These are phyloP conservation scores for Chalciporus pseudorubinellus DNA, from an alignment of 768 basidiomycete genomes.

Conservation along the genomic window DNA sequence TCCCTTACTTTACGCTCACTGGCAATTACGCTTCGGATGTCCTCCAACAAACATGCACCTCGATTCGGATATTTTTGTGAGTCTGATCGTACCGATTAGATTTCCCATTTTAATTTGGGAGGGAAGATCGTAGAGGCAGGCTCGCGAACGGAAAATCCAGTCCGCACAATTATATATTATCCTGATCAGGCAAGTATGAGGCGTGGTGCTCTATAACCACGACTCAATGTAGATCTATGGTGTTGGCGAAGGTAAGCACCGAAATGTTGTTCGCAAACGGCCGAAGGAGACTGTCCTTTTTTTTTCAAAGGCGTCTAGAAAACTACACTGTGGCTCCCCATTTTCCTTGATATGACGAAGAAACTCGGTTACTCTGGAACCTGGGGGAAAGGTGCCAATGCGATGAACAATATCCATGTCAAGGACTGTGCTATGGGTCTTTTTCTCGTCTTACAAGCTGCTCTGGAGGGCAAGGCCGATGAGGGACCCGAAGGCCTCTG, in stretches of 20 bases:
- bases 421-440: conserved; percentile 38
- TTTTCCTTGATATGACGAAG: conserved; percentile 35
- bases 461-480: conserved; percentile 40
- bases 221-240: conserved; percentile 39
- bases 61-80: conserved; percentile 32
- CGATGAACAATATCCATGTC: conserved; percentile 40
- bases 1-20: not conserved
- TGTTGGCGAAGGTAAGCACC: conserved; percentile 35
- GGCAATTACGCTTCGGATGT: conserved; percentile 21
- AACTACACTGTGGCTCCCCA: conserved; percentile 36
- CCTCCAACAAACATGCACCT: conserved; percentile 32
- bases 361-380: conserved; percentile 38
- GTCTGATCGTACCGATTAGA: not conserved
- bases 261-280: not conserved
- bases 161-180: conserved; percentile 44
- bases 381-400: conserved; percentile 41
- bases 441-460: conserved; percentile 37
- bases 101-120: not conserved
- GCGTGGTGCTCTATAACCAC: too few relatives aligned
- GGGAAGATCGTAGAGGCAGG: conserved; percentile 40
- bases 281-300: not conserved
- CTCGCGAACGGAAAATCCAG: conserved; percentile 36
- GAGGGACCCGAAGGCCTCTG: conserved; percentile 43
- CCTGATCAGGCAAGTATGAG: conserved; percentile 37
- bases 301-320: conserved; percentile 33